Percentiles rank a stretch among this genome's conserved stretches.
phyloP scores from a whole-genome alignment of 2,329 filamentous ascomycete genomes.

The Cladosporium cucumerinum region DNA sequence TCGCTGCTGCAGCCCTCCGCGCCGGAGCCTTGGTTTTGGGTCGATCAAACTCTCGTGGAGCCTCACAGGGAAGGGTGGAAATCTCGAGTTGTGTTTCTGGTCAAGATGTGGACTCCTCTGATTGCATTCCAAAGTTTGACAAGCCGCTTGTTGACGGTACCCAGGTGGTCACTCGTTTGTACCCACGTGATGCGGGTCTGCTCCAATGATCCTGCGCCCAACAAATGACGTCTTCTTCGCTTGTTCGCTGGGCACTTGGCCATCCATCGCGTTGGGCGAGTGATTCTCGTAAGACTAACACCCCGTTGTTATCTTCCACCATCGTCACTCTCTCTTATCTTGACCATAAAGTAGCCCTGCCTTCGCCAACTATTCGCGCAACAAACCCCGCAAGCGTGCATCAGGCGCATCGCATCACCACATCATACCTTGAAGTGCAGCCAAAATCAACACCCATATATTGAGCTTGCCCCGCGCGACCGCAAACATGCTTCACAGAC shows the following conservation, averaged over 20 bases:
- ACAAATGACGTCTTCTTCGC: slow-evolving; percentile 4
- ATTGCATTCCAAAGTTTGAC: neutral
- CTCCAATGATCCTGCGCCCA: neutral
- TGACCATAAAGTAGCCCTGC: neutral
- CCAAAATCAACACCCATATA: neutral
- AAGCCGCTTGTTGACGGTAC: neutral
- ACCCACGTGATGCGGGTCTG: neutral
- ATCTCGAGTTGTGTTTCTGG: neutral
- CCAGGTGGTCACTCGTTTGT: neutral
- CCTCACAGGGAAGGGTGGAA: neutral
- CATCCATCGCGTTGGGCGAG: slow-evolving; percentile 3
- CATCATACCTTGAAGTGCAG: neutral
- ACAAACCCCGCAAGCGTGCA: neutral
- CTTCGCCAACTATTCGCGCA: neutral
- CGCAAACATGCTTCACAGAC: neutral
- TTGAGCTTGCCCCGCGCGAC: neutral
- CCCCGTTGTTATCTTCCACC: neutral
- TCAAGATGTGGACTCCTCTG: neutral
- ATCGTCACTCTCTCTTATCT: neutral
- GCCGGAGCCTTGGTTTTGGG: neutral
- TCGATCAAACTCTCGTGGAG: slow-evolving; percentile 2
- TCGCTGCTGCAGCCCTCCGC: neutral
- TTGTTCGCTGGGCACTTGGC: slow-evolving; percentile 6
- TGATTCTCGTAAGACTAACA: slow-evolving; percentile 9
- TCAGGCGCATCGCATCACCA: neutral